Conservation (phyloP, 805 yeast genomes). For the Saccharomyces jurei region DNA sequence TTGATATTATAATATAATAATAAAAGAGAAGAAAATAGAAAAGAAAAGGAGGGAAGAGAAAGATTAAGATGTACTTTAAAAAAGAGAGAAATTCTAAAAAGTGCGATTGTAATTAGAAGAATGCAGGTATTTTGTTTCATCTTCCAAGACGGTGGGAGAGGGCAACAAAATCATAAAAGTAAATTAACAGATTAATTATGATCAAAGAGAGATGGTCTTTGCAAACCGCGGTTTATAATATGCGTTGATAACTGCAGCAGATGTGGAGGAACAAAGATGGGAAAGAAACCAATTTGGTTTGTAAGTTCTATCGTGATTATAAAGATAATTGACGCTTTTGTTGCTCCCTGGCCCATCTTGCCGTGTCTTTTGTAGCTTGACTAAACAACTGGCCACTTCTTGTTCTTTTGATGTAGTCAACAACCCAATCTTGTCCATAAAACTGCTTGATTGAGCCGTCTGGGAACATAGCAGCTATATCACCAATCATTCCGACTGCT, state of each 20-base stretch:
- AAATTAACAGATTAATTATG: constrained; percentile 10
- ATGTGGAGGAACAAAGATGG: background rate
- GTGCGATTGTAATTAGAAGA: constrained; percentile 1
- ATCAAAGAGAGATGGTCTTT: constrained; percentile 7
- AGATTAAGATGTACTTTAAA: constrained; percentile 1
- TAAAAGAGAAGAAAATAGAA: constrained; percentile 6
- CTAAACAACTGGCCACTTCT: constrained; percentile 55
- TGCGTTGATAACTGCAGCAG: background rate
- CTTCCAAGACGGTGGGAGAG: background rate
- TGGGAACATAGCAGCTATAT: constrained; percentile 79
- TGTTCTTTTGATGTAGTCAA: constrained; percentile 65
- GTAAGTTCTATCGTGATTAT: constrained; percentile 5
- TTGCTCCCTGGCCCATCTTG: constrained; percentile 93
- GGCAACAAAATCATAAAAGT: constrained; percentile 4
- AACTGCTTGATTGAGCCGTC: constrained; percentile 62
- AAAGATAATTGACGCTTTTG: constrained; percentile 27
- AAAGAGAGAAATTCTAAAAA: background rate
- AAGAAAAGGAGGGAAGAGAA: constrained; percentile 3
- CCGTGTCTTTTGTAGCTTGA: constrained; percentile 75
- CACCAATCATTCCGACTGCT: constrained; percentile 87
- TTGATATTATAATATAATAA: constrained; percentile 5
- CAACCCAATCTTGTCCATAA: constrained; percentile 70
- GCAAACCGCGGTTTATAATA: background rate
- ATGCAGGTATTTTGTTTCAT: background rate
- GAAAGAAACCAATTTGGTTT: background rate